phyloP scores from a whole-genome alignment of 768 basidiomycete species.

The Trametes cingulata region DNA sequence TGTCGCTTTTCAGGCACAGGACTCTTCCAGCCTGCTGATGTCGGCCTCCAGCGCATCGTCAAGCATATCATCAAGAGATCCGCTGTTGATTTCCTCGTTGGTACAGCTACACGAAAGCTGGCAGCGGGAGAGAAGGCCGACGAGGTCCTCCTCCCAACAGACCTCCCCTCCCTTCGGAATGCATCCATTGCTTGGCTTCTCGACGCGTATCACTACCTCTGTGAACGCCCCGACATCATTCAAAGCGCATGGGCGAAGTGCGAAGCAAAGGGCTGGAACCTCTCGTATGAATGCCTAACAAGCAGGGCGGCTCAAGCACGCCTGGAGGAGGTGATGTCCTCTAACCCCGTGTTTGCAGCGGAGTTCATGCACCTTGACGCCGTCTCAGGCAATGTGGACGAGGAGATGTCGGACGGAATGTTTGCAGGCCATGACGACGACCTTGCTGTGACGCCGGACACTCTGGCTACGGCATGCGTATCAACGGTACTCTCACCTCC shows the following conservation, averaged over 20 bases:
- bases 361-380: too few relatives aligned
- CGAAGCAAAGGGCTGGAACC: not conserved
- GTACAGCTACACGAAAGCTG: not conserved
- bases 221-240: not conserved
- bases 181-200: not conserved
- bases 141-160: not conserved
- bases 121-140: not conserved
- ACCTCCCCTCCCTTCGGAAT: not conserved
- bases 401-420: not conserved
- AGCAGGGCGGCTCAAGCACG: not conserved
- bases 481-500: not conserved
- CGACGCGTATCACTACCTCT: not conserved
- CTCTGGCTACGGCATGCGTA: not conserved
- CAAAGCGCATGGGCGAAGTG: not conserved
- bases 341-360: too few relatives aligned
- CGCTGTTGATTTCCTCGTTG: not conserved
- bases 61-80: not conserved
- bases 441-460: not conserved
- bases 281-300: not conserved
- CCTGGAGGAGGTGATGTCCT: too few relatives aligned
- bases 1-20: not conserved
- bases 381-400: too few relatives aligned
- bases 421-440: not conserved
- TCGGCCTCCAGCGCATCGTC: not conserved
- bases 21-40: not conserved